Conservation (phyloP, 805 yeast genomes). For the Naumovozyma baii region DNA sequence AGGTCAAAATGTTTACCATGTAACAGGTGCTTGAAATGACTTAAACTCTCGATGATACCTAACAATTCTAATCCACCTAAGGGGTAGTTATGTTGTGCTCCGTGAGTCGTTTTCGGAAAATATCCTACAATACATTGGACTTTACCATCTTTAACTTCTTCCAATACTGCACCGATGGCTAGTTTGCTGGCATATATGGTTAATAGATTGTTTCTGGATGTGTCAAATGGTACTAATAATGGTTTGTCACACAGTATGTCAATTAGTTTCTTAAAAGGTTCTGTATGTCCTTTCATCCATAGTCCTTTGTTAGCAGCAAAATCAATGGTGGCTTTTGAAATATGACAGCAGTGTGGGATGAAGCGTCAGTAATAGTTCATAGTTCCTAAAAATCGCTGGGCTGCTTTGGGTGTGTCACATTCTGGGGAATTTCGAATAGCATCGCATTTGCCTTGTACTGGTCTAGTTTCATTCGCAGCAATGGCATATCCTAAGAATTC, state of each 20-base stretch:
- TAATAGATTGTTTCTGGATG: background rate
- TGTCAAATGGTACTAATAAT: background rate
- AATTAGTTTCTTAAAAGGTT: too few species aligned
- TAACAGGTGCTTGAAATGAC: conserved; percentile 2
- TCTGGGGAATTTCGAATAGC: background rate
- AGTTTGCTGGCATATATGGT: background rate
- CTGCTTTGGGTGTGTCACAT: too few species aligned
- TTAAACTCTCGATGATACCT: background rate
- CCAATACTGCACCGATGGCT: conserved; percentile 1
- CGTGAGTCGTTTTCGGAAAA: background rate
- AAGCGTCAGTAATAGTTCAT: too few species aligned
- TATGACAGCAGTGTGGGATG: too few species aligned
- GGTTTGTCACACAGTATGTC: too few species aligned
- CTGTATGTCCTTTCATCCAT: too few species aligned
- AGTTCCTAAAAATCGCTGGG: too few species aligned
- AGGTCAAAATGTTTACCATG: background rate
- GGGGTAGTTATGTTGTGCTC: background rate
- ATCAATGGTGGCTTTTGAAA: too few species aligned
- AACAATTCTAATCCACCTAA: conserved; percentile 1
- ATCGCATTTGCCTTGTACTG: background rate
- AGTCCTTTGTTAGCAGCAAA: background rate
- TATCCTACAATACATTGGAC: conserved; percentile 1
- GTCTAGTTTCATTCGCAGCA: background rate
- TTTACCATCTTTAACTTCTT: background rate
- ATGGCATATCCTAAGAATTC: background rate